phyloP scores from a whole-genome alignment of 768 basidiomycete genomes.

The Rhodosporidiobolus sp. region DNA sequence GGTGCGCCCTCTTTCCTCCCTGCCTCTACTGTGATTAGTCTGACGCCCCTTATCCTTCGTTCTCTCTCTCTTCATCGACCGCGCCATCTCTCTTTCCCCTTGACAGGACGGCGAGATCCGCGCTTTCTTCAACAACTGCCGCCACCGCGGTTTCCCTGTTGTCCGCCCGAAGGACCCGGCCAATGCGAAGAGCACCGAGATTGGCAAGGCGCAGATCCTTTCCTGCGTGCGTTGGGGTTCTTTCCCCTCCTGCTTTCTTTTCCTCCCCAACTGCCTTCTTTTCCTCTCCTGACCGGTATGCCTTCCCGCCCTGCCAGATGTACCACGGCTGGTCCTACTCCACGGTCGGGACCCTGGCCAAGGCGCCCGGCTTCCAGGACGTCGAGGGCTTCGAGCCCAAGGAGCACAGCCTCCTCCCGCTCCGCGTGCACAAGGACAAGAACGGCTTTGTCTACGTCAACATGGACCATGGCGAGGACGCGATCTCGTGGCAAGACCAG shows the following conservation, averaged over 20 bases:
- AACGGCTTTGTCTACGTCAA: constrained; percentile 9
- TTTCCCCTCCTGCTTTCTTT: no score
- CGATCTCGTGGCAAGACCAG: constrained; percentile 1
- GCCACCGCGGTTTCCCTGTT: constrained; percentile 4
- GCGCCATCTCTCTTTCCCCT: no score
- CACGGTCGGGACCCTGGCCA: not conserved
- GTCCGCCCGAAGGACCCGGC: not conserved
- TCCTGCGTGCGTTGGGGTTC: no score
- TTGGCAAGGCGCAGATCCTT: not conserved
- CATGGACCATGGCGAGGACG: not conserved
- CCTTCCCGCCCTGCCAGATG: no score
- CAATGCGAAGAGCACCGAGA: not conserved
- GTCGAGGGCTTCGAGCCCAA: not conserved
- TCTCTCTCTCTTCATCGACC: not conserved
- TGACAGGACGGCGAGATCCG: not conserved
- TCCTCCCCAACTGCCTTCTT: no score
- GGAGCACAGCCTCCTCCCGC: not conserved
- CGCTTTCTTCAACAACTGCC: constrained; percentile 2
- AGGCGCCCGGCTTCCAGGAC: not conserved
- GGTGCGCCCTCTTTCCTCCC: no score
- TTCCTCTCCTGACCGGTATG: no score
- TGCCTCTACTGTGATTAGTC: no score
- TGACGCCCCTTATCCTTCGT: not conserved
- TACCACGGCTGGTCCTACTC: not conserved
- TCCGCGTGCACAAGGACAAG: not conserved